phyloP scores from a whole-genome alignment of 306 rosid species.

The Hippophae rhamnoides region DNA sequence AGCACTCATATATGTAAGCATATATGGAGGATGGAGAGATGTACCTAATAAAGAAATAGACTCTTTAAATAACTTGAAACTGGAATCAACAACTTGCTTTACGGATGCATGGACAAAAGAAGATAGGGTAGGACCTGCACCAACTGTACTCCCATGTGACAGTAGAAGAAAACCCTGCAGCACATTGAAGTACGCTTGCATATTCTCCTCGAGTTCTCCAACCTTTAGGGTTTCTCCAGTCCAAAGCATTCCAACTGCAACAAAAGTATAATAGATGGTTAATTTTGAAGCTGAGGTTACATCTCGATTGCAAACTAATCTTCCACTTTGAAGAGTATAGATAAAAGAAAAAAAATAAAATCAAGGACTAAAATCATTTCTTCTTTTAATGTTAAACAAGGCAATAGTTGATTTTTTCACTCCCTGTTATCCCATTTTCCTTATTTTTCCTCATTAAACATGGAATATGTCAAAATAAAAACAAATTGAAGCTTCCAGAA shows the following conservation, averaged over 20 bases:
- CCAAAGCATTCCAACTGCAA: constrained; percentile 92
- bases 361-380: not conserved
- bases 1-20: too few species aligned
- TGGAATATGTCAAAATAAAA: too few species aligned
- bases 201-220: constrained; percentile 62
- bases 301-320: not conserved
- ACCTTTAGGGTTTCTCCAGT: constrained; percentile 45
- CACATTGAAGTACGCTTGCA: constrained; percentile 60
- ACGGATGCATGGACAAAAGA: constrained; percentile 48
- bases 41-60: constrained; percentile 58
- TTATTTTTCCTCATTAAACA: not conserved
- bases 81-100: constrained; percentile 68
- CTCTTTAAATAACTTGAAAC: constrained; percentile 64
- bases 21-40: not conserved
- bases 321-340: not conserved
- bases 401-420: not conserved
- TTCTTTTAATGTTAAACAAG: not conserved
- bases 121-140: constrained; percentile 74
- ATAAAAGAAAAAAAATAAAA: not conserved
- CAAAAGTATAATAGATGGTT: constrained; percentile 8
- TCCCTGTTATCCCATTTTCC: not conserved
- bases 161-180: constrained; percentile 79
- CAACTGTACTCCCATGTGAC: constrained; percentile 59
- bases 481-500: too few species aligned
- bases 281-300: constrained; percentile 5